These are phyloP conservation scores for Capsicum baccatum DNA, from an alignment of 257 asterid species.

Conservation along the genomic window DNA sequence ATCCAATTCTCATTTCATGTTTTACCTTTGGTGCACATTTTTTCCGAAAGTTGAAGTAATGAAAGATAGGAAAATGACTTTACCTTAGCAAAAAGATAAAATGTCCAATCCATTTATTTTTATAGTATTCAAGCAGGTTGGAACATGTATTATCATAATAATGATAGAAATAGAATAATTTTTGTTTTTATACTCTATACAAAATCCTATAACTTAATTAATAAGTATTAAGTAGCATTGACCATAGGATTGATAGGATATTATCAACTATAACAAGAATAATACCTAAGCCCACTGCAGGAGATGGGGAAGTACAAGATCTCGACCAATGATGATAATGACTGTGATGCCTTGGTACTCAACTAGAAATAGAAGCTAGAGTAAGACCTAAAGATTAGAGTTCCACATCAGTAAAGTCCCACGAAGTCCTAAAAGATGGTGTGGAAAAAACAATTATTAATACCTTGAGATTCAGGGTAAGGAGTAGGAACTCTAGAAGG, in stretches of 20 bases:
- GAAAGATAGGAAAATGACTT: not conserved
- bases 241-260: not conserved
- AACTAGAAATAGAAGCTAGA: slow-evolving; percentile 53
- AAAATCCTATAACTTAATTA: no score
- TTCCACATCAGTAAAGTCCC: slow-evolving; percentile 39
- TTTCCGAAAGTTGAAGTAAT: not conserved
- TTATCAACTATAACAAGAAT: slow-evolving; percentile 21
- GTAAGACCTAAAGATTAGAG: slow-evolving; percentile 51
- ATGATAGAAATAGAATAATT: no score
- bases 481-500: slow-evolving; percentile 62
- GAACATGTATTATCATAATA: no score
- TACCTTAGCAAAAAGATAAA: no score
- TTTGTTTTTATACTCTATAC: no score
- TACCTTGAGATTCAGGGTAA: slow-evolving; percentile 68
- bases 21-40: not conserved
- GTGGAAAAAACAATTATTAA: slow-evolving; percentile 22
- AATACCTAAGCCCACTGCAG: slow-evolving; percentile 69
- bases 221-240: no score
- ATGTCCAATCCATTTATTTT: no score
- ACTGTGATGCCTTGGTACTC: slow-evolving; percentile 46
- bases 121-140: no score
- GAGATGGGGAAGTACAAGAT: slow-evolving; percentile 71
- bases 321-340: slow-evolving; percentile 51
- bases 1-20: not conserved
- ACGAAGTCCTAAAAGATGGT: not conserved